Base-by-base conservation (phyloP, 169 alveolate species). In the Eimeria maxima region DNA sequence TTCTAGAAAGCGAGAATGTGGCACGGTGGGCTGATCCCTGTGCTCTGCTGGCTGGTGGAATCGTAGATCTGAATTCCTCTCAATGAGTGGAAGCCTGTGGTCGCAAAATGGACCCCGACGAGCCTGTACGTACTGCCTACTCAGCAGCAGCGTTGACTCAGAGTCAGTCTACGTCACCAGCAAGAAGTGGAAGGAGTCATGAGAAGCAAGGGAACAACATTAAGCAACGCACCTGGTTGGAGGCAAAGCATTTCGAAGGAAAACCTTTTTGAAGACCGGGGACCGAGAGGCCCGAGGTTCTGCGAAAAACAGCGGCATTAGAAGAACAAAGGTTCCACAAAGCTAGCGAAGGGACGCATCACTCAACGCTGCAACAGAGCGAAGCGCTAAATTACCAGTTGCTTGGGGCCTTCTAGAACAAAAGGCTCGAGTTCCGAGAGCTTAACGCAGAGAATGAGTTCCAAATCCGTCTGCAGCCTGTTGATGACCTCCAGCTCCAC, bases 1-100 rank as follows among this genome's bases (percentile, higher is more conserved):
- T 16, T 38, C 81, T 87, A 87, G 33, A 87, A 87, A 7, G 93
- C 93, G 1, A 87, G 60, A 38, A 87, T 87, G 38, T 63, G 93
- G 24, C 93, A 60, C 18, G 93, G 93, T 60, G 93, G 83, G 60
- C 83, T 87, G 81, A 87, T 42, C 65, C 93, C 93, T 4, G 71
- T 63, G 29, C 93, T 7, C 69, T 93, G 96, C 65, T 71, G 96
- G 60, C 60, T 83, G 65, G 71, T 50, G 53, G 94, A 63, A n/a
- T 93, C 96, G 90, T 69, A 83, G 45, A 93, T 63, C 53, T 50
- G 74, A 47, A 93, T 67, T 71, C 96, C 96, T 50, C 81, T 83
- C 60, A 93, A 44, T 63, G 96, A 81, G 33, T 93, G 96, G 69
- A 93, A 83, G 44, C 96, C 96, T 93, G 94, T n/a, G 44, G 44